These are phyloP conservation scores for Fusarium heterosporum DNA, from an alignment of 2,329 filamentous ascomycete genomes.

Conservation along the genomic window DNA sequence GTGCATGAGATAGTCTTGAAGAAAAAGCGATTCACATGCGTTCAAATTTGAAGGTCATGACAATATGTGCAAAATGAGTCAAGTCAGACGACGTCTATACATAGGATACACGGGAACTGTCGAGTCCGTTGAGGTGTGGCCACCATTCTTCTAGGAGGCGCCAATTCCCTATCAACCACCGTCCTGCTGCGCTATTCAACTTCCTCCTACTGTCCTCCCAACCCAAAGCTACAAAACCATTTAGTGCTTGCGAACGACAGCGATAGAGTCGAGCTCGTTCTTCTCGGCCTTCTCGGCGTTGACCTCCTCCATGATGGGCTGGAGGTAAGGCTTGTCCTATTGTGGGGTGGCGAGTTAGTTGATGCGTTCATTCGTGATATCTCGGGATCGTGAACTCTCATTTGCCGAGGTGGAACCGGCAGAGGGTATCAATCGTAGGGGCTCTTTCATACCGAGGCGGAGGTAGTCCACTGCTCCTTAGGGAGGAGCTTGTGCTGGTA, in stretches of 20 bases:
- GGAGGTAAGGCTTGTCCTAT: conserved; percentile 67
- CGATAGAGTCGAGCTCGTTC: conserved; percentile 63
- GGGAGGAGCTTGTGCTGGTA: conserved; percentile 73
- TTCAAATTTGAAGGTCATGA: conserved; percentile 8
- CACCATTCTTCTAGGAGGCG: conserved; percentile 39
- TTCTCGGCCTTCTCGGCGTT: conserved; percentile 64
- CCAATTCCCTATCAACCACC: conserved; percentile 42
- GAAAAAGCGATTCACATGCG: conserved; percentile 32
- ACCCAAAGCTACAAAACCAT: conserved; percentile 12
- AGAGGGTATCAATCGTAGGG: conserved; percentile 3
- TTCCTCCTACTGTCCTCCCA: conserved; percentile 19
- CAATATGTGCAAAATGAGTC: conserved; percentile 46
- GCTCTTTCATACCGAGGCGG: conserved; percentile 59
- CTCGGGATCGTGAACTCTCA: conserved; percentile 30
- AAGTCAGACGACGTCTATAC: conserved; percentile 51
- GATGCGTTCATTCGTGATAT: conserved; percentile 16
- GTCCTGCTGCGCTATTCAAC: conserved; percentile 35
- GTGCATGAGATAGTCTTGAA: conserved; percentile 40
- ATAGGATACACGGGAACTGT: conserved; percentile 53
- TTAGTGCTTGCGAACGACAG: conserved; percentile 63
- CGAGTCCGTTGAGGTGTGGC: conserved; percentile 44
- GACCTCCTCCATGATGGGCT: conserved; percentile 64
- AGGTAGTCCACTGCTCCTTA: conserved; percentile 70
- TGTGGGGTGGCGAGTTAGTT: conserved; percentile 33
- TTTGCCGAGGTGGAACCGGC: conserved; percentile 36